A percentile compares a stretch with the other conserved stretches of the same genome.
Conservation (phyloP, 208 protist genomes). For the Trypanosoma avium region DNA sequence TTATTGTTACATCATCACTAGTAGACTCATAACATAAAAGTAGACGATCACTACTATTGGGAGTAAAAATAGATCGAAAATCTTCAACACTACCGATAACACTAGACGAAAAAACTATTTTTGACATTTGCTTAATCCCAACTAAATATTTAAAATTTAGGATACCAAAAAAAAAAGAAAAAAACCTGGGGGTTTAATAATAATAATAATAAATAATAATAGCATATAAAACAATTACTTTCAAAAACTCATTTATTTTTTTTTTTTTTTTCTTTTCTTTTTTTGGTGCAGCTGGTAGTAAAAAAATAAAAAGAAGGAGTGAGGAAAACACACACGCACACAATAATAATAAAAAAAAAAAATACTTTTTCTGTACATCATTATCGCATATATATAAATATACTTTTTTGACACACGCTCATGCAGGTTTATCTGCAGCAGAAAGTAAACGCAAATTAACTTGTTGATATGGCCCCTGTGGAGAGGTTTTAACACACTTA, state of each 20-base stretch:
- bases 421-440: conserved; percentile 10
- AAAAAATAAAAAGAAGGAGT: no score
- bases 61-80: conserved; percentile 55
- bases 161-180: conserved; percentile 8
- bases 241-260: no score
- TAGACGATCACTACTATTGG: conserved; percentile 27
- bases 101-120: conserved; percentile 16
- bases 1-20: conserved; percentile 41
- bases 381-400: no score
- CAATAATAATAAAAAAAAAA: no score
- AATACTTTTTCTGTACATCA: neutral
- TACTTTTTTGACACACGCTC: neutral
- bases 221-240: no score
- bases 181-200: no score
- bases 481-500: conserved; percentile 3
- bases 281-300: no score
- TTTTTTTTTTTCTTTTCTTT: no score
- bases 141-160: neutral
- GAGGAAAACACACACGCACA: no score
- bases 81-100: conserved; percentile 53
- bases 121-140: neutral
- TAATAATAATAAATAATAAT: no score
- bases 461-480: conserved; percentile 16
- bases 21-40: conserved; percentile 74
- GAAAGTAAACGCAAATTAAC: conserved; percentile 18